Conservation (phyloP, 2,329 filamentous ascomycete genomes). For the Keithomyces neogunnii region DNA sequence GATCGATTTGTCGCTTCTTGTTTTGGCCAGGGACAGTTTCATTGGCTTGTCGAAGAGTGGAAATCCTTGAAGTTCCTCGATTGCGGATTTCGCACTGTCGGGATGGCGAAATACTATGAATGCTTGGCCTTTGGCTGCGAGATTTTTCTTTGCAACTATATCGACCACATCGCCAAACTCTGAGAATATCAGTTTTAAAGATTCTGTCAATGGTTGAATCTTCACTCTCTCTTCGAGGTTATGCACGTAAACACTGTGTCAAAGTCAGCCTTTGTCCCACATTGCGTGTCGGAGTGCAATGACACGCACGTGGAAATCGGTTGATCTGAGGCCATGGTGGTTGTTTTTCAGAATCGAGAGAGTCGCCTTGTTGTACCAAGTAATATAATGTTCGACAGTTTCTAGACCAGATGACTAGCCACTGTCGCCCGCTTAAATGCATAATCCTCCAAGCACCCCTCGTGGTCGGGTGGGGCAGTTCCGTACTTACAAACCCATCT, state of each 20-base stretch:
- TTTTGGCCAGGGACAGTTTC: slow-evolving; percentile 72
- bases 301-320: slow-evolving; percentile 63
- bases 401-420: not conserved
- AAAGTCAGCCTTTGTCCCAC: slow-evolving; percentile 28
- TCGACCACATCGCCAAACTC: slow-evolving; percentile 84
- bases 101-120: slow-evolving; percentile 83
- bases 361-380: not conserved
- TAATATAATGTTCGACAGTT: too few relatives aligned
- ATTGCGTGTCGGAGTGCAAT: slow-evolving; percentile 59
- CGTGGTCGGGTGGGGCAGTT: too few relatives aligned
- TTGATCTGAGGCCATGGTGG: slow-evolving; percentile 12
- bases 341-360: not conserved
- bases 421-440: too few relatives aligned
- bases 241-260: slow-evolving; percentile 55
- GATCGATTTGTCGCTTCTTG: slow-evolving; percentile 81
- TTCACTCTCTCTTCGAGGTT: slow-evolving; percentile 94
- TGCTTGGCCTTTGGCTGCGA: slow-evolving; percentile 90
- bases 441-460: too few relatives aligned
- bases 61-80: slow-evolving; percentile 87
- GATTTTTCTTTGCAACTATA: slow-evolving; percentile 78
- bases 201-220: slow-evolving; percentile 63
- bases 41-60: slow-evolving; percentile 89
- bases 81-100: slow-evolving; percentile 71
- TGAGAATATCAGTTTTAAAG: slow-evolving; percentile 70
- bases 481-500: too few relatives aligned